Base-by-base conservation (phyloP, 78 protist genomes). In the Anaeramoeba flamelloides region DNA sequence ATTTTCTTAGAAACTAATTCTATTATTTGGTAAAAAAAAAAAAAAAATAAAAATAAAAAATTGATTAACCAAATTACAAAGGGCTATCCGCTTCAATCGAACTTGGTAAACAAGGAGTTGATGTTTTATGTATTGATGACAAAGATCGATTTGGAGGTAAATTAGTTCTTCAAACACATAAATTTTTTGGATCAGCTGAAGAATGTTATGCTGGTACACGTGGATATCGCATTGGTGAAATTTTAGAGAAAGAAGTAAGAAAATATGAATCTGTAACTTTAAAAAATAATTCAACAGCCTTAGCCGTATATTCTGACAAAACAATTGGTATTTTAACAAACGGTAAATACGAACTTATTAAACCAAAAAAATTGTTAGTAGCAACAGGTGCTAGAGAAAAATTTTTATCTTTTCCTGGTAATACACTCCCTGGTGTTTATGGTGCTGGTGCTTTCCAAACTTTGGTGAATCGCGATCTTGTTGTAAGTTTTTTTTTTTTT, bases 401-500 rank as follows among this genome's bases (percentile, higher is more conserved):
- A 2, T 2, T 2, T 17, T 38, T 77, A 34, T 4, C 4, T 12
- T 77, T 77, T 41, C 38, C 80, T 4, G 80, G 80, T 2, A 77
- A 77, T 41, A 2, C 80, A 1, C 34, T 77, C 2, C 80, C 80
- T 4, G 80, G 80, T 2, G 80, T 77, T 4, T 77, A 77, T 4
- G 80, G 80, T 31, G 80, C 80, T 2, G 80, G 80, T 2, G 80
- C 53, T 41, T n/a, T 77, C 38, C 80, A 77, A 41, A 77, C 80
- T 12, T 1, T 77, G 12, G 4, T 77, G 12, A 77, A 77, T 38
- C 1, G 80, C 1, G 80, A 77, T 38, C 80, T 77, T 31, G 4
- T 4, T 38, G 1, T n/a, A n/a, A n/a, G n/a, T n/a, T n/a, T n/a
- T n/a, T n/a, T n/a, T n/a, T n/a, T n/a, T n/a, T n/a, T n/a, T n/a